These are phyloP conservation scores for Candida sojae DNA, from an alignment of 1,139 yeast species.

Conservation along the genomic window DNA sequence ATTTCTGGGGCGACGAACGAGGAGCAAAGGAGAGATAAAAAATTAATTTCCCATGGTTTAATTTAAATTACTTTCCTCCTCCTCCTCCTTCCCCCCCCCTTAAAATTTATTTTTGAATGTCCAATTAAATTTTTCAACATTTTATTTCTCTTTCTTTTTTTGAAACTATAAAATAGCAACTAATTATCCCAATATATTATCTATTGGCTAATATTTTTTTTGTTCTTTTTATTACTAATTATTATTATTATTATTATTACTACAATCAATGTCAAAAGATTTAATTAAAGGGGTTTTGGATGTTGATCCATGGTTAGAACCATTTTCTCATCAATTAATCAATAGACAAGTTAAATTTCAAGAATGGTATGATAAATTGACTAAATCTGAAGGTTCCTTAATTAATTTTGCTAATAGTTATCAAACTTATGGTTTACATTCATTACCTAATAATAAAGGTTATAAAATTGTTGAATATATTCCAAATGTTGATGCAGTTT, in stretches of 20 bases:
- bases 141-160: background rate
- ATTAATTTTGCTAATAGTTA: constrained; percentile 60
- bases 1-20: no score
- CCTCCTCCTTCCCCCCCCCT: background rate
- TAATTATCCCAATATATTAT: background rate
- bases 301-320: constrained; percentile 86
- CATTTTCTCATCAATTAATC: constrained; percentile 59
- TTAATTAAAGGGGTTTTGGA: constrained; percentile 58
- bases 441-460: constrained; percentile 28
- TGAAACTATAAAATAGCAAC: background rate
- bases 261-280: constrained; percentile 8
- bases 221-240: background rate
- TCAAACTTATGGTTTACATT: constrained; percentile 74
- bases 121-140: background rate
- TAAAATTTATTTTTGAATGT: background rate
- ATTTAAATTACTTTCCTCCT: no score
- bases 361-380: constrained; percentile 45
- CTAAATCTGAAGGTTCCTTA: constrained; percentile 48
- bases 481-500: constrained; percentile 77
- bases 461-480: constrained; percentile 76
- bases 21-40: background rate
- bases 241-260: background rate
- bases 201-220: no score
- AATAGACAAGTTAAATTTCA: constrained; percentile 53
- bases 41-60: background rate